These are phyloP conservation scores for Didymella keratinophila DNA, from an alignment of 2,329 filamentous ascomycete genomes.

Conservation along the genomic window DNA sequence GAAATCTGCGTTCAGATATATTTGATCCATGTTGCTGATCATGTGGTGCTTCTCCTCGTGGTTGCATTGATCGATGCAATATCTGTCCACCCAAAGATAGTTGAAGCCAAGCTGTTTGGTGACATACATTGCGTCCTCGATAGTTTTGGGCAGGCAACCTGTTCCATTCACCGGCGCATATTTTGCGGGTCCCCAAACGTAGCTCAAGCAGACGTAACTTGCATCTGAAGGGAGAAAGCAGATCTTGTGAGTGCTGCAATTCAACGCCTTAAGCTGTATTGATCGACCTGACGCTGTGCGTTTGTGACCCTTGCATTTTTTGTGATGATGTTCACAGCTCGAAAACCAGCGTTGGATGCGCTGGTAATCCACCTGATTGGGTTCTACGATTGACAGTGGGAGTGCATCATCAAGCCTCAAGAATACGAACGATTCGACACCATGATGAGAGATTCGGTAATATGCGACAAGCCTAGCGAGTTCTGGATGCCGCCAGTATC, in stretches of 20 bases:
- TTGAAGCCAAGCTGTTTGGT: conserved; percentile 9
- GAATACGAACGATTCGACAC: conserved; percentile 1
- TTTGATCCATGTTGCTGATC: conserved; percentile 19
- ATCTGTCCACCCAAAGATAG: conserved; percentile 26
- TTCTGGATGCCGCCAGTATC: conserved; percentile 6
- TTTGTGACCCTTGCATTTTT: neutral
- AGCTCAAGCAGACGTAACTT: conserved; percentile 3
- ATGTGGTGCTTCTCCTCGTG: conserved; percentile 1
- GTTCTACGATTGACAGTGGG: conserved; percentile 2
- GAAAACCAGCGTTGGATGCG: conserved; percentile 1
- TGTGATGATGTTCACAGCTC: neutral
- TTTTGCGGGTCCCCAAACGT: neutral
- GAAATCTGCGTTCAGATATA: conserved; percentile 8
- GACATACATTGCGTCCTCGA: conserved; percentile 24
- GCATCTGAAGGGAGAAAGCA: neutral
- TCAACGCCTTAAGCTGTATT: neutral
- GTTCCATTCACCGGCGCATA: neutral
- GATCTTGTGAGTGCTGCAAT: conserved; percentile 1
- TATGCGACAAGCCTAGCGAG: conserved; percentile 1
- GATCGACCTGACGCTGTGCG: neutral
- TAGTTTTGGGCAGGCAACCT: neutral
- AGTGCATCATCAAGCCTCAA: neutral
- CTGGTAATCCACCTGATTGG: neutral
- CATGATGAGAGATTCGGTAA: conserved; percentile 2
- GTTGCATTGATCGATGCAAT: conserved; percentile 22